Evolutionary conservation across 441 rosid species (phyloP).

Genomic region (Populus hybrid): DNA sequence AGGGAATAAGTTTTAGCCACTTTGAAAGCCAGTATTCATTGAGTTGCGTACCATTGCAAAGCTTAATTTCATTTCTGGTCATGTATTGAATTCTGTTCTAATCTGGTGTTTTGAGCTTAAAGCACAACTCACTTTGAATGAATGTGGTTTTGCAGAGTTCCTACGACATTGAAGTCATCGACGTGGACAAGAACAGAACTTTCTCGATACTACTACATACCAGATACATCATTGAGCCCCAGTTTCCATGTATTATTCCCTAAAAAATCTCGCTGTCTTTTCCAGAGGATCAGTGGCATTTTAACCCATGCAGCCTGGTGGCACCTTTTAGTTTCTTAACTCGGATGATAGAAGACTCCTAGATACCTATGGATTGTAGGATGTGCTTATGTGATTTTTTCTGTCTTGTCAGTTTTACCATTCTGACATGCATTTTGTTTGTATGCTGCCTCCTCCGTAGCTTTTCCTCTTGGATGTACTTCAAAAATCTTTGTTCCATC

Average conservation of each 20-base stretch:
- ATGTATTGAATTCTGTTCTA: too few relatives aligned
- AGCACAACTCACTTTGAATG: background rate
- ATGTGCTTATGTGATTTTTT: background rate
- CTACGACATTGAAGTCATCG: background rate
- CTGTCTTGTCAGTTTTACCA: background rate
- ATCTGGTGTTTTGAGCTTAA: background rate
- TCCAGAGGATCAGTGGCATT: slow-evolving; percentile 1
- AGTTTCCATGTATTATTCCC: background rate
- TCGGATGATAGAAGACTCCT: slow-evolving; percentile 1
- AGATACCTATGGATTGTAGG: background rate
- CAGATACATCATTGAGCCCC: background rate
- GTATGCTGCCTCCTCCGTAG: background rate
- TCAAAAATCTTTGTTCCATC: background rate
- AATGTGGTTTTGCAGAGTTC: slow-evolving; percentile 13
- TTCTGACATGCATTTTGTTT: slow-evolving; percentile 4
- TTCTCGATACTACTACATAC: background rate
- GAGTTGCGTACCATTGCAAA: background rate
- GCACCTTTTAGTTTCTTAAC: slow-evolving; percentile 5
- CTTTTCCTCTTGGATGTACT: background rate
- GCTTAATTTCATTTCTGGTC: background rate
- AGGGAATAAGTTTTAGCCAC: background rate
- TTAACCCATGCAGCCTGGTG: slow-evolving; percentile 3
- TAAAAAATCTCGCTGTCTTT: background rate
- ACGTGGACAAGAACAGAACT: slow-evolving; percentile 7
- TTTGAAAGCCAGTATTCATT: background rate